Evolutionary conservation across 2,329 filamentous ascomycete genomes (phyloP).

Genomic region (Camillea tinctor): DNA sequence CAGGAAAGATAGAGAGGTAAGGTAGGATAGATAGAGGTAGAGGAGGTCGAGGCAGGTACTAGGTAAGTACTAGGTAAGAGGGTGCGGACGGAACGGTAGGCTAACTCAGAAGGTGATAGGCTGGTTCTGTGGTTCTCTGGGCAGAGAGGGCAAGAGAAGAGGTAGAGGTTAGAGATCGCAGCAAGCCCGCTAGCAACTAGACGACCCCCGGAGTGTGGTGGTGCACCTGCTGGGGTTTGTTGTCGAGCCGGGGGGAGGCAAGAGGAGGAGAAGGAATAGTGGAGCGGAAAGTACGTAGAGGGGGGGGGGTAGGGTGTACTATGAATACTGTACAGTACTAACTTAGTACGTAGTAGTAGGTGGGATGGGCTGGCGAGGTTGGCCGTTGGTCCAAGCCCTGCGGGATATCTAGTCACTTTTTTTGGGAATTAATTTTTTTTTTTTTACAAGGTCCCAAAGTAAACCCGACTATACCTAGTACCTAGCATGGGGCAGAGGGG

Average conservation of each 20-base stretch:
- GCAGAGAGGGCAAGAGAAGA: not conserved
- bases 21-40: slow-evolving; percentile 21
- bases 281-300: not conserved
- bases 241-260: slow-evolving; percentile 23
- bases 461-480: slow-evolving; percentile 3
- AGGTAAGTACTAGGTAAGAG: slow-evolving; percentile 11
- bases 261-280: not conserved
- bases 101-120: slow-evolving; percentile 25
- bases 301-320: not conserved
- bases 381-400: slow-evolving; percentile 4
- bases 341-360: slow-evolving; percentile 12
- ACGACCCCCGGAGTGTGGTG: slow-evolving; percentile 17
- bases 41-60: slow-evolving; percentile 20
- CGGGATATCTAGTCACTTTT: slow-evolving; percentile 7
- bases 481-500: slow-evolving; percentile 9
- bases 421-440: slow-evolving; percentile 3
- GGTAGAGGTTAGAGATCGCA: slow-evolving; percentile 7
- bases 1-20: slow-evolving; percentile 18
- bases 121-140: slow-evolving; percentile 11
- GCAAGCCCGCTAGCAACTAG: slow-evolving; percentile 22
- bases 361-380: slow-evolving; percentile 19
- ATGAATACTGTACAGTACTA: slow-evolving; percentile 13
- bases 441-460: slow-evolving; percentile 11
- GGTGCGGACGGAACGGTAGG: slow-evolving; percentile 32
- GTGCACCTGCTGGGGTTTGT: slow-evolving; percentile 24